A percentile compares a stretch with the other conserved stretches of the same genome.
phyloP scores from a whole-genome alignment of 495 filamentous ascomycete species.

The Penicillium diatomitis region DNA sequence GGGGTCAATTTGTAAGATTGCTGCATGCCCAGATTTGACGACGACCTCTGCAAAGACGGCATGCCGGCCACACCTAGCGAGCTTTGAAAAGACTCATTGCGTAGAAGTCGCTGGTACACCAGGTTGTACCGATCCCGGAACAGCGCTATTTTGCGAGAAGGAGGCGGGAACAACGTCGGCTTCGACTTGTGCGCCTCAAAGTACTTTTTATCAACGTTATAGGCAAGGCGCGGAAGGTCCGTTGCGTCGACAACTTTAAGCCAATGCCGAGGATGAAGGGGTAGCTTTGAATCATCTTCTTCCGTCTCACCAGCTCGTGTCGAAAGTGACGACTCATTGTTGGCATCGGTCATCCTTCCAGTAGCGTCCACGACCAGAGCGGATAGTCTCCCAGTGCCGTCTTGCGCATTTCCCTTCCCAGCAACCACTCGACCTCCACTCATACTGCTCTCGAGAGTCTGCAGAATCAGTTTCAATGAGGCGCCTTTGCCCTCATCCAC shows the following conservation, averaged over 20 bases:
- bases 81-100: conserved; percentile 87
- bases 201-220: conserved; percentile 81
- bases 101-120: conserved; percentile 79
- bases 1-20: conserved; percentile 84
- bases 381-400: conserved; percentile 7
- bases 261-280: conserved; percentile 63
- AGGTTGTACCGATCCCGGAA: conserved; percentile 87
- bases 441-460: conserved; percentile 75
- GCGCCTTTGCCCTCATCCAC: conserved; percentile 70
- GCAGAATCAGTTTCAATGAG: conserved; percentile 70
- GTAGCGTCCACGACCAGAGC: conserved; percentile 4
- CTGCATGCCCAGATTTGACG: conserved; percentile 42
- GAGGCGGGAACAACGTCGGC: conserved; percentile 68
- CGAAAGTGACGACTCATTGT: conserved; percentile 6
- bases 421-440: conserved; percentile 58
- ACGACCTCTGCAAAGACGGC: conserved; percentile 42
- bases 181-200: conserved; percentile 66
- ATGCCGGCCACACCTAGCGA: conserved; percentile 45
- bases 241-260: conserved; percentile 69
- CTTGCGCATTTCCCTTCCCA: conserved; percentile 18
- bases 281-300: conserved; percentile 50
- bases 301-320: conserved; percentile 35
- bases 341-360: conserved; percentile 7
- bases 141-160: conserved; percentile 70
- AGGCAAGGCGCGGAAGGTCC: conserved; percentile 77